Base-by-base conservation (phyloP, 495 filamentous ascomycete genomes). In the Penicillium turbatum region DNA sequence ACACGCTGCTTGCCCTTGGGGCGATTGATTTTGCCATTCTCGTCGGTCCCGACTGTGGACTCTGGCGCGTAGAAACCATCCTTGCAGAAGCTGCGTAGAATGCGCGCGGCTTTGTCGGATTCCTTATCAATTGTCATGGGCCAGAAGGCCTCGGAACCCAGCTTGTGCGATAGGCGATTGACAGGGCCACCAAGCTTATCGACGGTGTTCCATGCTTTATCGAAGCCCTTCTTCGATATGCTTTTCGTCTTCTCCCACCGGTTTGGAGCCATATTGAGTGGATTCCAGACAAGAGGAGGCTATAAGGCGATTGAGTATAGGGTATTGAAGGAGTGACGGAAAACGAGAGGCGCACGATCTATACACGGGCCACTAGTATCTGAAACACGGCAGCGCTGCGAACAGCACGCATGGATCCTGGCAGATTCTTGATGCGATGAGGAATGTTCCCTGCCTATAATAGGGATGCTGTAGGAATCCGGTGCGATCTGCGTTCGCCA, bases 91-190 rank as follows among this genome's bases (percentile, higher is more conserved):
- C 83, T 87, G 60, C 83, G 79, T 31, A 93, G 64, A 38, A 93
- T 92, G 9, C 89, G 78, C 35, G 89, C 89, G 6, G 87, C 87
- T 70, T 93, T 92, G 68, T 91, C 86, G 67, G 81, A 82, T 72
- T 93, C 89, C 59, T 85, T 86, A 56, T 92, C 89, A 52, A 92
- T 74, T 12, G 77, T 82, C 53, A 85, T 88, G 11, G 89, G 89
- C 87, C 87, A 90, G 64, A 91, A 90, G 4, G 86, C 86, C 63
- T 93, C 89, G 24, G 80, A 79, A 42, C 87, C 87, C 10, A 92
- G 72, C 53, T 80, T 82, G 68, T 91, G 88, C 11, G 82, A 85
- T 1, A 90, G 65, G 40, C 78, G 82, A 63, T 91, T 90, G 50
- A 90, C 81, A n/a, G 89, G 87, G 32, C 76, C 79, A 13, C 84